Conservation (phyloP, 2,329 filamentous ascomycete genomes). For the Daldinia eschscholtzii region DNA sequence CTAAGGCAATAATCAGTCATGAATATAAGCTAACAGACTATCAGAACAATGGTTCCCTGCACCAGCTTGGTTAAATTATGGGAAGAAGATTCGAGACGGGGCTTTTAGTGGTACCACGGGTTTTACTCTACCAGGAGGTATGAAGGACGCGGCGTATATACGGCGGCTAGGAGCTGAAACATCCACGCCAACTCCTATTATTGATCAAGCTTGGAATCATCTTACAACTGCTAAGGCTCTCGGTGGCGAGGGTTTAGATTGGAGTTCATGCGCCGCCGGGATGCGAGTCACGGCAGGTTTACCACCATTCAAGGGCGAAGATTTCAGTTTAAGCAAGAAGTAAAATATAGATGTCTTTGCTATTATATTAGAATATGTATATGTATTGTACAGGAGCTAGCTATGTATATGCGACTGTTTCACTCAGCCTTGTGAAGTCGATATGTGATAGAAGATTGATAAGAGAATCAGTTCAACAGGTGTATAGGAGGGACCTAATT, state of each 20-base stretch:
- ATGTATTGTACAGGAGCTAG: neutral
- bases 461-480: neutral
- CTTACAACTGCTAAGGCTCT: conserved; percentile 26
- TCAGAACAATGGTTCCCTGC: conserved; percentile 32
- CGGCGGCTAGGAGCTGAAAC: conserved; percentile 28
- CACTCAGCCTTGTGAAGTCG: neutral
- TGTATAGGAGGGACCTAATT: neutral
- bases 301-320: conserved; percentile 28
- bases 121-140: conserved; percentile 28
- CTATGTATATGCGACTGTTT: neutral
- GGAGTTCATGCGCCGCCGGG: conserved; percentile 31
- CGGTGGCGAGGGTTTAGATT: conserved; percentile 28
- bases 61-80: conserved; percentile 30
- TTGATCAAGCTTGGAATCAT: conserved; percentile 32
- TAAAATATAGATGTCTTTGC: neutral
- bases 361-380: neutral
- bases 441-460: neutral
- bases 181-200: conserved; percentile 30
- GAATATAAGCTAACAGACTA: neutral
- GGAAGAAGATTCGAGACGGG: conserved; percentile 31
- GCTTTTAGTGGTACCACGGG: conserved; percentile 31
- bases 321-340: conserved; percentile 23
- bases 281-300: conserved; percentile 34
- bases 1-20: no score
- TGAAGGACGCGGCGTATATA: conserved; percentile 31